Evolutionary conservation across 176 grass and related monocot species (phyloP).

Genomic region (Musa troglodytarum): DNA sequence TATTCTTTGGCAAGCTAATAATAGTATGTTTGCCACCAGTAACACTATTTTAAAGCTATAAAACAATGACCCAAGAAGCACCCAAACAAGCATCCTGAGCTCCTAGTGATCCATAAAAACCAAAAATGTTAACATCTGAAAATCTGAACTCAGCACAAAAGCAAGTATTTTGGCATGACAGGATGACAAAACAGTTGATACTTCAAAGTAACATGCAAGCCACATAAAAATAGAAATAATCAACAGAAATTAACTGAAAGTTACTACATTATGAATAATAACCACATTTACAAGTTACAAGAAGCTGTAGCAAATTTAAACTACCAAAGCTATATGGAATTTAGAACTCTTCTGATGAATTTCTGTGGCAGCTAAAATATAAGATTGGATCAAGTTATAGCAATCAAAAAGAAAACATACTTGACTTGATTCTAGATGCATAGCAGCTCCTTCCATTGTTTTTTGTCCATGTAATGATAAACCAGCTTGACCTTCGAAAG

Average conservation of each 20-base stretch:
- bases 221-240: neutral
- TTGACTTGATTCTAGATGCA: neutral
- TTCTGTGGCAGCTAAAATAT: neutral
- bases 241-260: neutral
- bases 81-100: too few species aligned
- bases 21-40: too few species aligned
- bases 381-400: neutral
- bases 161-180: too few species aligned
- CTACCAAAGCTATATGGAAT: neutral
- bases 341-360: neutral
- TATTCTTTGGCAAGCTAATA: too few species aligned
- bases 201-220: neutral
- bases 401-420: neutral
- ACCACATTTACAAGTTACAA: neutral
- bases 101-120: too few species aligned
- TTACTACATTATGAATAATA: neutral
- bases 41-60: too few species aligned
- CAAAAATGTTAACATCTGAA: too few species aligned
- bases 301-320: neutral
- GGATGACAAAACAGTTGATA: too few species aligned
- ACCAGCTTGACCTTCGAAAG: conserved; percentile 5
- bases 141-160: too few species aligned
- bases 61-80: too few species aligned
- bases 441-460: neutral
- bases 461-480: neutral